Percentiles rank a stretch among this genome's conserved stretches.
Conservation (phyloP, 2,329 filamentous ascomycete species). For the Trichoderma citrinoviride region DNA sequence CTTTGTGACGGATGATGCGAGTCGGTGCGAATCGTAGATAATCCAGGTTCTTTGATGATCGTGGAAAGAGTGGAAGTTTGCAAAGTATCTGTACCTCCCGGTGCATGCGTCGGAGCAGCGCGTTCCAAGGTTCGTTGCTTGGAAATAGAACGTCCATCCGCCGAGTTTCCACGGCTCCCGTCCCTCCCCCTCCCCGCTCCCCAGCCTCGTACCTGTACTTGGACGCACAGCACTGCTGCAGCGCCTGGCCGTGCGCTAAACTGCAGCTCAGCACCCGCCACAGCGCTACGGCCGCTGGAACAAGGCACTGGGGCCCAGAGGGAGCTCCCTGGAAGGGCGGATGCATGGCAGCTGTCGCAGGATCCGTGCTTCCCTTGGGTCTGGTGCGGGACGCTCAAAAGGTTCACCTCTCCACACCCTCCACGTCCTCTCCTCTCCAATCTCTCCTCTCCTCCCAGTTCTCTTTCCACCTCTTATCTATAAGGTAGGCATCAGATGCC, state of each 20-base stretch:
- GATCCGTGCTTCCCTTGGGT: constrained; percentile 8
- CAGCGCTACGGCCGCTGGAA: constrained; percentile 1
- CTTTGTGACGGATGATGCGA: neutral
- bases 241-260: neutral
- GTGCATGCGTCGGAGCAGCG: no score
- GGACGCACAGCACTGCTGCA: constrained; percentile 27
- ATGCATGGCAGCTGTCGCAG: constrained; percentile 6
- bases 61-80: no score
- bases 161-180: no score
- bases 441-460: neutral
- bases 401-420: constrained; percentile 3
- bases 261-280: neutral
- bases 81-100: no score
- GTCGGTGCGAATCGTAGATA: neutral
- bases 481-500: neutral
- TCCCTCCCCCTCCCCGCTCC: neutral
- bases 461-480: neutral
- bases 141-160: no score
- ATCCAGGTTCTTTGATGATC: neutral
- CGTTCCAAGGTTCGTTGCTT: no score
- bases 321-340: neutral
- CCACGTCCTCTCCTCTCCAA: neutral
- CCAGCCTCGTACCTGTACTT: constrained; percentile 24
- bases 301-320: neutral
- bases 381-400: constrained; percentile 5